Evolutionary conservation across 345 rosid genomes (phyloP).

Genomic region (Populus simonii): DNA sequence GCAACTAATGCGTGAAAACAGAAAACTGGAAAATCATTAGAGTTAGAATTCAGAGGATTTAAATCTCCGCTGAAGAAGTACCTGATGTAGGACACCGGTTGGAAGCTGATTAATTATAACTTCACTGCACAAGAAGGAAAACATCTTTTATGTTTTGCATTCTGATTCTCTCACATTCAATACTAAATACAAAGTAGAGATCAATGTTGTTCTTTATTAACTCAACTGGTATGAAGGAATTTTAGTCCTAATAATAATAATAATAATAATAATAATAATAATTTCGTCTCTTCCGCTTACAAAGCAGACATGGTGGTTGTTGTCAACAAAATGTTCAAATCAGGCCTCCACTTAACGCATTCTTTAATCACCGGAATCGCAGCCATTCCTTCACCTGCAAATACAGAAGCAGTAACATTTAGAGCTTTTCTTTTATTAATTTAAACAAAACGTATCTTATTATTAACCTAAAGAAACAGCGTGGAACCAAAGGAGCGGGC

Average conservation of each 20-base stretch:
- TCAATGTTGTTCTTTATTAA: neutral
- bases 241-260: neutral
- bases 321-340: constrained; percentile 69
- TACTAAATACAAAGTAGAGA: too few relatives aligned
- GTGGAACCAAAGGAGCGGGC: constrained; percentile 83
- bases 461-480: constrained; percentile 75
- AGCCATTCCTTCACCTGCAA: constrained; percentile 90
- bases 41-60: neutral
- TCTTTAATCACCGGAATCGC: constrained; percentile 72
- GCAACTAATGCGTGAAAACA: neutral
- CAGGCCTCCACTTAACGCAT: constrained; percentile 50
- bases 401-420: neutral
- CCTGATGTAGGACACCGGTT: constrained; percentile 64
- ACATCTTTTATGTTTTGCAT: too few relatives aligned
- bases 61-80: constrained; percentile 22
- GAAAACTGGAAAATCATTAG: neutral
- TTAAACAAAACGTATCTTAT: neutral
- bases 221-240: neutral
- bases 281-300: constrained; percentile 28
- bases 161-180: too few relatives aligned
- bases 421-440: neutral
- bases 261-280: neutral
- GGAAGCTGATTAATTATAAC: constrained; percentile 73
- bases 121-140: constrained; percentile 48
- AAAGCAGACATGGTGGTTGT: constrained; percentile 69